These are phyloP conservation scores for Wakefieldia striispora DNA, from an alignment of 768 basidiomycete species.

Conservation along the genomic window DNA sequence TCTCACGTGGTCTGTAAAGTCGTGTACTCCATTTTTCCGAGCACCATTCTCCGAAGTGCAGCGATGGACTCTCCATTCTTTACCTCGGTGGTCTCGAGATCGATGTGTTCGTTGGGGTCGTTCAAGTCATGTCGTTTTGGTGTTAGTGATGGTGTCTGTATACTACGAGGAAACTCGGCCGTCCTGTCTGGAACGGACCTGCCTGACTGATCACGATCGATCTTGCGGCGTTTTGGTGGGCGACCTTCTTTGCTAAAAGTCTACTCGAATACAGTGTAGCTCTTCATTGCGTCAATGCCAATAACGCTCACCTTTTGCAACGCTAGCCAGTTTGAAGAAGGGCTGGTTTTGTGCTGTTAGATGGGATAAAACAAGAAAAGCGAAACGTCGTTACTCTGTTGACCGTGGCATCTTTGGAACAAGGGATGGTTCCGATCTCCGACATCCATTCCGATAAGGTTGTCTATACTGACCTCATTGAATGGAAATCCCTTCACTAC, in stretches of 20 bases:
- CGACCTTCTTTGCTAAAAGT: slow-evolving; percentile 7
- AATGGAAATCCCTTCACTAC: background rate
- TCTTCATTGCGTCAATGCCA: background rate
- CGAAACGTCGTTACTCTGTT: slow-evolving; percentile 12
- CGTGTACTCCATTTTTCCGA: slow-evolving; percentile 42
- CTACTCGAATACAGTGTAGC: background rate
- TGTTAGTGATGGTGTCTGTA: slow-evolving; percentile 5
- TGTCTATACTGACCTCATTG: background rate
- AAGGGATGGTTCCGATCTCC: slow-evolving; percentile 17
- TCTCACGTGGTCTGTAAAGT: slow-evolving; percentile 46
- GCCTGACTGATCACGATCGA: slow-evolving; percentile 5
- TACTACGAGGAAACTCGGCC: slow-evolving; percentile 1
- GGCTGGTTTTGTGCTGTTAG: slow-evolving; percentile 11
- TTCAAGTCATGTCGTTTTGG: background rate
- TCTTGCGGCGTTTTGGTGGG: slow-evolving; percentile 20
- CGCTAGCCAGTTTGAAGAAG: slow-evolving; percentile 59
- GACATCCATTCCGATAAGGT: slow-evolving; percentile 4
- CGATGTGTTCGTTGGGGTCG: slow-evolving; percentile 8
- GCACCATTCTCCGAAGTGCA: slow-evolving; percentile 50
- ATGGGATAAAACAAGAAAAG: background rate
- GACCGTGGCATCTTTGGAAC: slow-evolving; percentile 5
- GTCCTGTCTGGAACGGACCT: background rate
- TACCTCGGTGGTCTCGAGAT: slow-evolving; percentile 24
- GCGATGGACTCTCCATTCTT: slow-evolving; percentile 51
- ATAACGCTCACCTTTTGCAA: slow-evolving; percentile 45